phyloP scores from a whole-genome alignment of 2,329 filamentous ascomycete species.

The Podosphaera leucotricha region DNA sequence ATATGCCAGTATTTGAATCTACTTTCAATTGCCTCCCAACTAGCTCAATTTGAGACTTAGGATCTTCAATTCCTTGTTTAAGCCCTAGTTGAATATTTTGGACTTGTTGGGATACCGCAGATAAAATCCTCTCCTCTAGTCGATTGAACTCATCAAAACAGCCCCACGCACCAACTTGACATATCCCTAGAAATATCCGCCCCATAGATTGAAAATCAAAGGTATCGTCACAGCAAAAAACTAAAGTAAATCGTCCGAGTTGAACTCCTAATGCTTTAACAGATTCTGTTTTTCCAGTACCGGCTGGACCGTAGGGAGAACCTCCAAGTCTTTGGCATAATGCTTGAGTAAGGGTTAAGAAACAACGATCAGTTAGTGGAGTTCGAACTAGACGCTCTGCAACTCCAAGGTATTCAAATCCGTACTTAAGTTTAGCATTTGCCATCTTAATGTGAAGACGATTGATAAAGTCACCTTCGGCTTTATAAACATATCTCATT shows the following conservation, averaged over 20 bases:
- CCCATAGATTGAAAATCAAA: slow-evolving; percentile 99
- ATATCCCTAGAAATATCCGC: slow-evolving; percentile 96
- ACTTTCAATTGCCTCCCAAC: slow-evolving; percentile 78
- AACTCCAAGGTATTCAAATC: slow-evolving; percentile 94
- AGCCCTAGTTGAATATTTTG: slow-evolving; percentile 97
- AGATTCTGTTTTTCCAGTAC: slow-evolving; percentile 96
- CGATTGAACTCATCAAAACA: slow-evolving; percentile 99
- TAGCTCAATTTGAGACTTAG: slow-evolving; percentile 76
- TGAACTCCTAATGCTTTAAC: slow-evolving; percentile 95
- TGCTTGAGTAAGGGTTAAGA: slow-evolving; percentile 90
- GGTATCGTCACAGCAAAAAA: slow-evolving; percentile 98
- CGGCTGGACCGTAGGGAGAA: slow-evolving; percentile 89
- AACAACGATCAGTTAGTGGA: slow-evolving; percentile 91
- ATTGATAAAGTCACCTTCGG: slow-evolving; percentile 58
- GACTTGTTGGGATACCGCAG: slow-evolving; percentile 94
- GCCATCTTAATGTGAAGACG: slow-evolving; percentile 88
- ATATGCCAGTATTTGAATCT: slow-evolving; percentile 86
- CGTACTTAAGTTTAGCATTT: slow-evolving; percentile 84
- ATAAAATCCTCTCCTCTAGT: slow-evolving; percentile 90
- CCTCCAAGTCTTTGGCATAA: slow-evolving; percentile 86
- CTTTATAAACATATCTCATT: slow-evolving; percentile 83
- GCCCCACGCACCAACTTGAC: slow-evolving; percentile 96
- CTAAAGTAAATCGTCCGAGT: slow-evolving; percentile 87
- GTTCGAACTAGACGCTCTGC: slow-evolving; percentile 90
- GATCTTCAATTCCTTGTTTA: slow-evolving; percentile 59